These are phyloP conservation scores for Epichloe sp. DNA, from an alignment of 2,329 filamentous ascomycete genomes.

Conservation along the genomic window DNA sequence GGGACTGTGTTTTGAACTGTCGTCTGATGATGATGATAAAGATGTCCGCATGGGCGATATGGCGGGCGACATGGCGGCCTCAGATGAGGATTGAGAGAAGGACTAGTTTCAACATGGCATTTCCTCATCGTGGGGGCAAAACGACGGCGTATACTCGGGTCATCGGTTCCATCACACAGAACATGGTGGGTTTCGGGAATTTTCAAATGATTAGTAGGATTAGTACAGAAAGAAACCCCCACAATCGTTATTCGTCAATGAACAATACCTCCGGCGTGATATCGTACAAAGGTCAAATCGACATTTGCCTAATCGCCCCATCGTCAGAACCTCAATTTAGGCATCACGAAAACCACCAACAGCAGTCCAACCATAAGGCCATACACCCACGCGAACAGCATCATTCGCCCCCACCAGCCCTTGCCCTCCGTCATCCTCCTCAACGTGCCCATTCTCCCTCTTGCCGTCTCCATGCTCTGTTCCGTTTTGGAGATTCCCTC, in stretches of 20 bases:
- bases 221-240: too few relatives aligned
- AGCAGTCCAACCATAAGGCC: constrained; percentile 68
- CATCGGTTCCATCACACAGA: background rate
- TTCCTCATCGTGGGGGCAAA: background rate
- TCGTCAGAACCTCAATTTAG: constrained; percentile 70
- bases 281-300: background rate
- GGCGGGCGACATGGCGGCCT: background rate
- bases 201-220: background rate
- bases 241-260: background rate
- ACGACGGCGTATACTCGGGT: background rate
- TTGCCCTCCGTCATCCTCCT: constrained; percentile 73
- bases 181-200: too few relatives aligned
- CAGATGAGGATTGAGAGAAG: background rate
- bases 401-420: constrained; percentile 73
- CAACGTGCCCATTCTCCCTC: constrained; percentile 63
- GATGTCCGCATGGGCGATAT: background rate
- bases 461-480: constrained; percentile 61
- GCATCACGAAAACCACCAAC: constrained; percentile 70
- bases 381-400: constrained; percentile 75
- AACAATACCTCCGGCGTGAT: background rate
- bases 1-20: background rate
- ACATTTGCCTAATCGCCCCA: background rate
- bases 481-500: constrained; percentile 68
- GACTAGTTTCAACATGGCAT: background rate
- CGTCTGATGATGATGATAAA: background rate